phyloP scores from a whole-genome alignment of 805 yeast species.

The Pichia manshurica region DNA sequence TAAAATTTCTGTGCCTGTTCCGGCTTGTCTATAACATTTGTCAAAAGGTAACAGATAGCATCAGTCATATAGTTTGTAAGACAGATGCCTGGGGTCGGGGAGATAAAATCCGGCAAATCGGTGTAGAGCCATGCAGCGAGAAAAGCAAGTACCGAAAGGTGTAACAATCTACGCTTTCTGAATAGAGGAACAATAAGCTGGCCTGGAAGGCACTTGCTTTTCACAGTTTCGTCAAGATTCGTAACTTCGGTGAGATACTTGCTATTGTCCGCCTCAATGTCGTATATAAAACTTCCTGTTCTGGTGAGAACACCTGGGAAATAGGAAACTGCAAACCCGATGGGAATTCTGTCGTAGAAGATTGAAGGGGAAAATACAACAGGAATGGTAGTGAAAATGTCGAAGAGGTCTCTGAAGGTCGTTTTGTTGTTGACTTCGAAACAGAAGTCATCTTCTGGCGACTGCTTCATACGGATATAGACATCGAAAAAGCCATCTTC shows the following conservation, averaged over 20 bases:
- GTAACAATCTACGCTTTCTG: constrained; percentile 42
- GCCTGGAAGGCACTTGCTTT: constrained; percentile 77
- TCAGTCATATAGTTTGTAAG: constrained; percentile 55
- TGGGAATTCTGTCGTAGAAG: constrained; percentile 62
- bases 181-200: constrained; percentile 78
- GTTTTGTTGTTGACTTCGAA: constrained; percentile 62
- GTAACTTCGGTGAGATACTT: constrained; percentile 41
- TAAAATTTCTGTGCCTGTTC: constrained; percentile 42
- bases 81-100: constrained; percentile 91
- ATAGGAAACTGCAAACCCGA: constrained; percentile 53
- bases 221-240: constrained; percentile 43
- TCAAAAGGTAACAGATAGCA: constrained; percentile 25
- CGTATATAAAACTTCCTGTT: constrained; percentile 74
- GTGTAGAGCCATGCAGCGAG: constrained; percentile 79
- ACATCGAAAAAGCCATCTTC: constrained; percentile 31
- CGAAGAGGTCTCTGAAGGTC: constrained; percentile 52
- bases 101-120: constrained; percentile 81
- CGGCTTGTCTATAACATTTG: constrained; percentile 32
- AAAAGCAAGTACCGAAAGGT: constrained; percentile 34
- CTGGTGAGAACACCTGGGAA: constrained; percentile 80
- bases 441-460: constrained; percentile 83
- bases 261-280: constrained; percentile 46
- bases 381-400: constrained; percentile 62
- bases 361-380: constrained; percentile 74
- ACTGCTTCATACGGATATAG: constrained; percentile 79